These are phyloP conservation scores for Suillus ampliporus DNA, from an alignment of 768 basidiomycete genomes.

Conservation along the genomic window DNA sequence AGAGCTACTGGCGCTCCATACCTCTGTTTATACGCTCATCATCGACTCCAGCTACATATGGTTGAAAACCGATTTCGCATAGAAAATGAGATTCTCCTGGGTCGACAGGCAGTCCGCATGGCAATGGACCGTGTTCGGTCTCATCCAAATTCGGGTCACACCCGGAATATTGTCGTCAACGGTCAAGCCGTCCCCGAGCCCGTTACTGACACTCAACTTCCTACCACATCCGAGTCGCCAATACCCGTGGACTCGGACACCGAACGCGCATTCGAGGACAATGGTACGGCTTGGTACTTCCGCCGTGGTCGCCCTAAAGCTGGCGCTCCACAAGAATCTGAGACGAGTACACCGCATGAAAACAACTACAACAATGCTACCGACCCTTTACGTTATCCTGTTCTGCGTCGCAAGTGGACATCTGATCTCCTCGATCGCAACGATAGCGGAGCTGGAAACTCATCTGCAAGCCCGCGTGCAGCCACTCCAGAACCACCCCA, in stretches of 20 bases:
- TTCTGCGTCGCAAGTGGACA: conserved; percentile 55
- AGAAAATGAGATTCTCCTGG: conserved; percentile 83
- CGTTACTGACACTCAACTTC: conserved; percentile 25
- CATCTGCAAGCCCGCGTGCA: conserved; percentile 18
- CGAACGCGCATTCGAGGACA: conserved; percentile 66
- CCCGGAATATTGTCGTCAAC: conserved; percentile 27
- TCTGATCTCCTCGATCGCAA: conserved; percentile 45
- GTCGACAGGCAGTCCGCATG: conserved; percentile 73
- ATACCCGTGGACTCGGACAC: conserved; percentile 82
- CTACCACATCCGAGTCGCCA: conserved; percentile 49
- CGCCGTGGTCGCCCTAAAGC: conserved; percentile 49
- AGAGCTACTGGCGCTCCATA: background rate
- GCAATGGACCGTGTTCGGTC: conserved; percentile 47
- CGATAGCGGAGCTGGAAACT: conserved; percentile 19
- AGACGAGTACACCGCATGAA: conserved; percentile 39
- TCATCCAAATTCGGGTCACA: conserved; percentile 26
- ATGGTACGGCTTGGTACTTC: conserved; percentile 60
- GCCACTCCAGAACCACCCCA: conserved; percentile 13
- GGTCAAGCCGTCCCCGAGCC: conserved; percentile 28
- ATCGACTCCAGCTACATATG: conserved; percentile 75
- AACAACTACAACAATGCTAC: conserved; percentile 30
- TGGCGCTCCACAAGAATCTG: conserved; percentile 33
- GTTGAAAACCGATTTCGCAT: conserved; percentile 87
- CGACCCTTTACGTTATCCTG: conserved; percentile 47
- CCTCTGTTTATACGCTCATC: background rate